Conservation (phyloP, 352 stramenopile genomes). For the Saprolegnia diclina region DNA sequence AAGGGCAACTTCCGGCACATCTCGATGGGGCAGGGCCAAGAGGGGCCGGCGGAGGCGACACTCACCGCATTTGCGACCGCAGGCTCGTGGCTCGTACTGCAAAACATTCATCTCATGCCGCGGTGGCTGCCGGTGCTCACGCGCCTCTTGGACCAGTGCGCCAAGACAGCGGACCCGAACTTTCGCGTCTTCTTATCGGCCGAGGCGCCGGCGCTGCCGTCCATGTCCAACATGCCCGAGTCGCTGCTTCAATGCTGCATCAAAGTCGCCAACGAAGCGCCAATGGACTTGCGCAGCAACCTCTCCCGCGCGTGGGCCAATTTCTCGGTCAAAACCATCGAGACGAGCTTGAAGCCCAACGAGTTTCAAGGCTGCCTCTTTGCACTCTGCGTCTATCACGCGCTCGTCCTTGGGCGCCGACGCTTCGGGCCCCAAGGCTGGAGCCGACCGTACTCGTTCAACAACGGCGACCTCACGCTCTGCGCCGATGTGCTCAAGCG, state of each 20-base stretch:
- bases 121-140: conserved; percentile 85
- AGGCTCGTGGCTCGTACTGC: conserved; percentile 85
- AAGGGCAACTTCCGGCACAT: conserved; percentile 72
- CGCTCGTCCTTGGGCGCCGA: conserved; percentile 83
- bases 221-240: conserved; percentile 86
- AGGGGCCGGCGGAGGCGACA: conserved; percentile 59
- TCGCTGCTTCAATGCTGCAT: conserved; percentile 81
- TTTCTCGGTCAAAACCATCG: conserved; percentile 76
- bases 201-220: conserved; percentile 75
- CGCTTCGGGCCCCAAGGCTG: conserved; percentile 91
- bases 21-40: conserved; percentile 88
- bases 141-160: conserved; percentile 65
- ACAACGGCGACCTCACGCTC: conserved; percentile 92
- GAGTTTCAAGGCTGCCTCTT: conserved; percentile 92
- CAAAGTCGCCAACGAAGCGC: conserved; percentile 80
- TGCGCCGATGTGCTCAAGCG: conserved; percentile 74
- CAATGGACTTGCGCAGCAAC: conserved; percentile 78
- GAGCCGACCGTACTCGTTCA: conserved; percentile 91
- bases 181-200: conserved; percentile 94
- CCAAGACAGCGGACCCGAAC: conserved; percentile 79
- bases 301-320: conserved; percentile 67
- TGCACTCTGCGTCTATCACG: conserved; percentile 93
- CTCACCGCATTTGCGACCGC: conserved; percentile 66
- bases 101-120: conserved; percentile 91
- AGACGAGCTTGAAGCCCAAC: conserved; percentile 54